A percentile compares a stretch with the other conserved stretches of the same genome.
Evolutionary conservation across 768 basidiomycete species (phyloP).

Genomic region (Pisolithus marmoratus): DNA sequence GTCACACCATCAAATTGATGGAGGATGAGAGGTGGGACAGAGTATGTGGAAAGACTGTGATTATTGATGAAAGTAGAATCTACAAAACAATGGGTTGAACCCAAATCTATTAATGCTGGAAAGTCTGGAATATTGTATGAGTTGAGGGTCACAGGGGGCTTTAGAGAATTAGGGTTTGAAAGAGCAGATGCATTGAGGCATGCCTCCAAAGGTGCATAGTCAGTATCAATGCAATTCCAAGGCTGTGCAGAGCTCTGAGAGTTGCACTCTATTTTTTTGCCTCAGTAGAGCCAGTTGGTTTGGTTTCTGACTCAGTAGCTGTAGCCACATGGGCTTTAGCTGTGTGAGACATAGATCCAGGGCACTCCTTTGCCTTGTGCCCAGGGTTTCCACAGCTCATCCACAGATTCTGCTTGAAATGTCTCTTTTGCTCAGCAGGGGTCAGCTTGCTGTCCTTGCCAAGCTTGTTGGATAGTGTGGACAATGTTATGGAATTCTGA

Average conservation of each 20-base stretch:
- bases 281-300: not conserved
- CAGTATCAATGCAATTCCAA: not conserved
- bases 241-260: no score
- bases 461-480: no score
- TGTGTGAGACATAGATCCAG: not conserved
- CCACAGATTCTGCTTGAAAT: no score
- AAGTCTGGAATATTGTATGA: not conserved
- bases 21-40: not conserved
- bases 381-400: no score
- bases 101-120: not conserved
- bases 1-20: not conserved
- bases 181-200: slow-evolving; percentile 1
- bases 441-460: no score
- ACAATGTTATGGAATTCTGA: no score
- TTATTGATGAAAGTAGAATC: not conserved
- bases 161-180: not conserved
- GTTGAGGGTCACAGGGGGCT: not conserved
- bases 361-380: no score
- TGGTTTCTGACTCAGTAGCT: not conserved
- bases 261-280: slow-evolving; percentile 3
- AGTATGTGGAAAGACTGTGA: not conserved
- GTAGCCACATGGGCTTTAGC: not conserved
- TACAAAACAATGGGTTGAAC: not conserved
- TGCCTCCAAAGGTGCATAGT: not conserved
- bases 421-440: no score